These are phyloP conservation scores for Euptelea pleiosperma DNA, from an alignment of 164 flowering plant genomes.

Conservation along the genomic window DNA sequence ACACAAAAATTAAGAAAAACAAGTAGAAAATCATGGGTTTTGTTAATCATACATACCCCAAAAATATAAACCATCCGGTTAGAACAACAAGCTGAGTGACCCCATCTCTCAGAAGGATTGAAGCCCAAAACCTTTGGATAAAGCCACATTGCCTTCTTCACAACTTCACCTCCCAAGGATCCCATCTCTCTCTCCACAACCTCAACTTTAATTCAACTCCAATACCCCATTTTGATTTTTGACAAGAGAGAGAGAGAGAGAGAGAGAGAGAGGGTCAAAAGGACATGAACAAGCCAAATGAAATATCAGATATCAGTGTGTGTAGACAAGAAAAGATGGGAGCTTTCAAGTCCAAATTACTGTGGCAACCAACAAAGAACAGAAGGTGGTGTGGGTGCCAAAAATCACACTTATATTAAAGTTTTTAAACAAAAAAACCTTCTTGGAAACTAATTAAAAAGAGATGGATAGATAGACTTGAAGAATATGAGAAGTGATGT, in stretches of 20 bases:
- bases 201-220: constrained; percentile 11
- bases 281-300: constrained; percentile 55
- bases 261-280: constrained; percentile 37
- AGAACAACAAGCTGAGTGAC: constrained; percentile 81
- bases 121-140: constrained; percentile 74
- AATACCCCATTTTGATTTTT: background rate
- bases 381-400: constrained; percentile 24
- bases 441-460: background rate
- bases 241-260: constrained; percentile 16
- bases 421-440: constrained; percentile 8
- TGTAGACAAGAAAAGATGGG: constrained; percentile 95
- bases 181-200: constrained; percentile 32
- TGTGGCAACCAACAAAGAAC: constrained; percentile 68
- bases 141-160: constrained; percentile 88
- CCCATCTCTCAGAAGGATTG: constrained; percentile 94
- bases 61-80: constrained; percentile 66
- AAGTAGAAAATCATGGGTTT: background rate
- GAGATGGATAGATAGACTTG: constrained; percentile 7
- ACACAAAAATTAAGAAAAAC: background rate
- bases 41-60: constrained; percentile 56
- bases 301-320: constrained; percentile 65
- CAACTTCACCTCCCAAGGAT: constrained; percentile 41
- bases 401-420: too few species aligned
- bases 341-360: constrained; percentile 82
- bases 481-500: constrained; percentile 37